phyloP scores from a whole-genome alignment of 306 rosid genomes.

The Gastrolobium villosum region DNA sequence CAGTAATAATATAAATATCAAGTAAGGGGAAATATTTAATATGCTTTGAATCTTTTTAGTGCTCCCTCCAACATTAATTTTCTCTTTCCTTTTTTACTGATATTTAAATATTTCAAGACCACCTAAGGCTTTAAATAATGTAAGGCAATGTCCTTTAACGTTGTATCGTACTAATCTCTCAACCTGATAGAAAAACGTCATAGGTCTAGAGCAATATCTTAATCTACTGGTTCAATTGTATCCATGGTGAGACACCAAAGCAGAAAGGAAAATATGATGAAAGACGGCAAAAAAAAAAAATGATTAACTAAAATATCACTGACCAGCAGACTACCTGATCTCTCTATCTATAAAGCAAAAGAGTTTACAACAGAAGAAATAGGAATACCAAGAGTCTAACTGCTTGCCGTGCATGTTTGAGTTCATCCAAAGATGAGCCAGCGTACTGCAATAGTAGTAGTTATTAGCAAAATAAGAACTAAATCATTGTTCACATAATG shows the following conservation, averaged over 20 bases:
- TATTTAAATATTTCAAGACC: too few species aligned
- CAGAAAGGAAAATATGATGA: neutral
- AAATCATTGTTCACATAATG: slow-evolving; percentile 1
- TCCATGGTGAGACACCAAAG: neutral
- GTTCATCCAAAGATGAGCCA: slow-evolving; percentile 87
- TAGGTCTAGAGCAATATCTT: neutral
- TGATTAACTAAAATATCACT: neutral
- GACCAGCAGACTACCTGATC: neutral
- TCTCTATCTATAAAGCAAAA: slow-evolving; percentile 27
- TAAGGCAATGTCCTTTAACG: neutral
- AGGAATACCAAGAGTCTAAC: slow-evolving; percentile 83
- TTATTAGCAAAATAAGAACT: slow-evolving; percentile 32
- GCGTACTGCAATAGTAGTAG: slow-evolving; percentile 62
- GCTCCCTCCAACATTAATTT: too few species aligned
- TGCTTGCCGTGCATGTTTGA: slow-evolving; percentile 80
- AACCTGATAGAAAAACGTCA: neutral
- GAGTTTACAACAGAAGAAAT: slow-evolving; percentile 27
- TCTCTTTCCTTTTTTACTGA: too few species aligned
- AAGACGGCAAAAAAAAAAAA: neutral
- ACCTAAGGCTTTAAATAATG: too few species aligned
- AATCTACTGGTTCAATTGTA: slow-evolving; percentile 3
- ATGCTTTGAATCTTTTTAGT: too few species aligned
- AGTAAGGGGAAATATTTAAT: too few species aligned
- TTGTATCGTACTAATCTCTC: slow-evolving; percentile 5
- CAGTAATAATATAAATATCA: slow-evolving; percentile 25